phyloP scores from a whole-genome alignment of 306 rosid genomes.

The Pyrus bretschneideri region DNA sequence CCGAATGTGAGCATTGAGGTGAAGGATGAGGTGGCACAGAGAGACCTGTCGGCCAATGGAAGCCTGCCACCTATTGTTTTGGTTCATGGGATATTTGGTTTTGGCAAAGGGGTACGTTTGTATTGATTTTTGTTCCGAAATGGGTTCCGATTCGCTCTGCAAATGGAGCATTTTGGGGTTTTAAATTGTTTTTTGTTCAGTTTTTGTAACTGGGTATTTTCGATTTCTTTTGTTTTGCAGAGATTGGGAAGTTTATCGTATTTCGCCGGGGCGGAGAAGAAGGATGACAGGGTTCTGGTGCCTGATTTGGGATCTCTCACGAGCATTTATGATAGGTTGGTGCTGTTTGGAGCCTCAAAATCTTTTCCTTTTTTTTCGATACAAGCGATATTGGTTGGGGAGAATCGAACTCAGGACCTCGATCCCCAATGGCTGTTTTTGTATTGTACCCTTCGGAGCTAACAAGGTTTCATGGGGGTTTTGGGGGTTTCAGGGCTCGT shows the following conservation, averaged over 20 bases:
- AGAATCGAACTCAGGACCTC: neutral
- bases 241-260: slow-evolving; percentile 82
- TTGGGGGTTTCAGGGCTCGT: slow-evolving; percentile 60
- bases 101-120: slow-evolving; percentile 79
- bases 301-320: slow-evolving; percentile 98
- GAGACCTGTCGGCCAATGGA: slow-evolving; percentile 1
- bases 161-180: neutral
- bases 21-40: neutral
- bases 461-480: neutral
- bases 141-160: neutral
- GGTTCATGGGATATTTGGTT: slow-evolving; percentile 95
- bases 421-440: neutral
- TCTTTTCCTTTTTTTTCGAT: neutral
- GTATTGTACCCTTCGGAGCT: neutral
- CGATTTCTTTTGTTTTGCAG: slow-evolving; percentile 22
- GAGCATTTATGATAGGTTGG: slow-evolving; percentile 79
- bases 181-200: neutral
- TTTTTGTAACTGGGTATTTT: neutral
- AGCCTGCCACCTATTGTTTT: slow-evolving; percentile 82
- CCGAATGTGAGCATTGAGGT: slow-evolving; percentile 22
- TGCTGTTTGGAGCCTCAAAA: neutral
- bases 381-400: neutral
- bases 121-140: neutral
- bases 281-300: slow-evolving; percentile 87
- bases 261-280: slow-evolving; percentile 97